Conservation (phyloP, 208 protist species). For the Leishmania amazonensis region DNA sequence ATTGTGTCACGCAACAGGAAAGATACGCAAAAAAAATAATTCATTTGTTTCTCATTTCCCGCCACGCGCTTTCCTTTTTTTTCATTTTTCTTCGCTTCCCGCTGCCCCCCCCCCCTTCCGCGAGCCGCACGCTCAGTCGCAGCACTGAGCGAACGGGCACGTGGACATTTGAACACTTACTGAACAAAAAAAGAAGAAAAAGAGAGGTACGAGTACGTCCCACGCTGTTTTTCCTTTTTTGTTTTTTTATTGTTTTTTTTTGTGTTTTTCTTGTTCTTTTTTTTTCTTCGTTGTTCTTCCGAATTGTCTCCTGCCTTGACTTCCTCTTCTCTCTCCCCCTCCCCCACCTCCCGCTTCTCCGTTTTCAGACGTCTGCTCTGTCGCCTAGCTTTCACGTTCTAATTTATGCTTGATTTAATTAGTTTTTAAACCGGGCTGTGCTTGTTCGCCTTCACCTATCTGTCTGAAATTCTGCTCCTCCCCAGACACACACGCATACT, state of each 20-base stretch:
- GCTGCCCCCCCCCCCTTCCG: neutral
- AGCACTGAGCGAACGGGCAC: neutral
- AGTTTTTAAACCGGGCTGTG: neutral
- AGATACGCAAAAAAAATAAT: neutral
- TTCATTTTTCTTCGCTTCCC: neutral
- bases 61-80: neutral
- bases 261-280: neutral
- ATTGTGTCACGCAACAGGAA: neutral
- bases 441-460: neutral
- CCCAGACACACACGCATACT: neutral
- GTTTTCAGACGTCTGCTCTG: neutral
- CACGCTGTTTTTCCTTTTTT: neutral
- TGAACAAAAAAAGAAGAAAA: neutral
- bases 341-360: neutral
- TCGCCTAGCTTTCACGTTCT: neutral
- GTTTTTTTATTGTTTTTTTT: neutral
- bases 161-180: neutral
- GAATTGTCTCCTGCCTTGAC: neutral
- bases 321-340: neutral
- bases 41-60: neutral
- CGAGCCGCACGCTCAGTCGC: neutral
- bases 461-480: neutral
- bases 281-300: neutral
- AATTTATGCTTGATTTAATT: neutral
- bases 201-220: neutral